phyloP scores from a whole-genome alignment of 2,329 filamentous ascomycete genomes.

The Pseudogymnoascus verrucosus region DNA sequence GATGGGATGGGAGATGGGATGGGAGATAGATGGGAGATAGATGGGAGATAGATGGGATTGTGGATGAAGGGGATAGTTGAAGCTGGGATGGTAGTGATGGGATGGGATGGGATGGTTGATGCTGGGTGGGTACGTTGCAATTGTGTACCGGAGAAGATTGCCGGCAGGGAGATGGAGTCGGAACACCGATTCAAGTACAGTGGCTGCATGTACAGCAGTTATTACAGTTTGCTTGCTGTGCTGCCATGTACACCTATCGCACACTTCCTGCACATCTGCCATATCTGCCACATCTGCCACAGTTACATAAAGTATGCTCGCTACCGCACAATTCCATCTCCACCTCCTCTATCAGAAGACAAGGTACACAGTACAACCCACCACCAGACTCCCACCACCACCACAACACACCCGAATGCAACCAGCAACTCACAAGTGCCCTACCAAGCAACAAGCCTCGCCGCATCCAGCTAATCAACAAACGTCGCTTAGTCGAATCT shows the following conservation, averaged over 20 bases:
- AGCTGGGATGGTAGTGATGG: no score
- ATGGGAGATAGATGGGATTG: not conserved
- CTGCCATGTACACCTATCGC: no score
- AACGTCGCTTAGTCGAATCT: not conserved
- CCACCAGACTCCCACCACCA: no score
- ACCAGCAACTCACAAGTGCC: not conserved
- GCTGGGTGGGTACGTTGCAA: not conserved
- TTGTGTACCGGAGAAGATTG: not conserved
- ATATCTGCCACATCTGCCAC: no score
- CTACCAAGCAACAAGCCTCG: constrained; percentile 2
- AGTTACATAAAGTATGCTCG: no score
- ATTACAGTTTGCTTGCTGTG: no score
- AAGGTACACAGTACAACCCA: not conserved
- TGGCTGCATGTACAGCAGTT: not conserved
- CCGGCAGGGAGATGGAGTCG: not conserved
- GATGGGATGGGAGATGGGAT: no score
- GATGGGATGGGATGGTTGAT: no score
- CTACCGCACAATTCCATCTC: no score
- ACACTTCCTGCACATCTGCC: no score
- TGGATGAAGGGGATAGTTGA: no score
- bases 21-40: not conserved
- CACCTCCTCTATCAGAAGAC: no score
- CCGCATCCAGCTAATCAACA: not conserved
- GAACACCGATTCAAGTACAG: not conserved
- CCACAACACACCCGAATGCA: not conserved